A percentile compares a stretch with the other conserved stretches of the same genome.
These are phyloP conservation scores for Pulveroboletus sp. DNA, from an alignment of 768 basidiomycete genomes.

Conservation along the genomic window DNA sequence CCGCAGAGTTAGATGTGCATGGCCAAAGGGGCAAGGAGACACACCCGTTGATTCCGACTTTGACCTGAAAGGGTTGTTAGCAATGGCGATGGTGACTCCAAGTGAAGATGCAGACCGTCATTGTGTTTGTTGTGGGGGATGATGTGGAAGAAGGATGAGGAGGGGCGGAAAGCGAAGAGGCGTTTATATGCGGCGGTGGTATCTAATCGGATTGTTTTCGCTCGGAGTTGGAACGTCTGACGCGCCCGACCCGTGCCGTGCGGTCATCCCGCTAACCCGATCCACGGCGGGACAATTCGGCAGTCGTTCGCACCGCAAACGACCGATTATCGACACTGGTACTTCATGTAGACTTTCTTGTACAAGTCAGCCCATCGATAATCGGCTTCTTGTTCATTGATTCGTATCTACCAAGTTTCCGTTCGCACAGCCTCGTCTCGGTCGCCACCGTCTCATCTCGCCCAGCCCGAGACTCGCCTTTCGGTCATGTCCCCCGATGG, in stretches of 20 bases:
- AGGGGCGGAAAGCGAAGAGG: conserved; percentile 1
- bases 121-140: conserved; percentile 13
- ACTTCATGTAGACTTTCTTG: no score
- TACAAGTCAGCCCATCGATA: no score
- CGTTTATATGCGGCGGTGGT: conserved; percentile 26
- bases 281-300: no score
- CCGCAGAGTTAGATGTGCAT: conserved; percentile 13
- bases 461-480: no score
- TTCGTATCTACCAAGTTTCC: no score
- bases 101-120: conserved; percentile 21
- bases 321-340: no score
- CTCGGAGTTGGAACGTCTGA: conserved; percentile 26
- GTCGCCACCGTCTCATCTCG: no score
- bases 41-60: conserved; percentile 97
- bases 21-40: conserved; percentile 19
- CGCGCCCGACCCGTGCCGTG: conserved; percentile 13
- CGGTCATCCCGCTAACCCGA: background rate
- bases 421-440: no score
- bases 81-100: background rate
- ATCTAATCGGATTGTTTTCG: conserved; percentile 25
- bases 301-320: no score
- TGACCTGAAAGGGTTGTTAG: conserved; percentile 44
- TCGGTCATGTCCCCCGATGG: no score
- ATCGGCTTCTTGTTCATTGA: no score
- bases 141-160: conserved; percentile 6